phyloP scores from a whole-genome alignment of 345 rosid genomes.

The Eucalyptus sp. region DNA sequence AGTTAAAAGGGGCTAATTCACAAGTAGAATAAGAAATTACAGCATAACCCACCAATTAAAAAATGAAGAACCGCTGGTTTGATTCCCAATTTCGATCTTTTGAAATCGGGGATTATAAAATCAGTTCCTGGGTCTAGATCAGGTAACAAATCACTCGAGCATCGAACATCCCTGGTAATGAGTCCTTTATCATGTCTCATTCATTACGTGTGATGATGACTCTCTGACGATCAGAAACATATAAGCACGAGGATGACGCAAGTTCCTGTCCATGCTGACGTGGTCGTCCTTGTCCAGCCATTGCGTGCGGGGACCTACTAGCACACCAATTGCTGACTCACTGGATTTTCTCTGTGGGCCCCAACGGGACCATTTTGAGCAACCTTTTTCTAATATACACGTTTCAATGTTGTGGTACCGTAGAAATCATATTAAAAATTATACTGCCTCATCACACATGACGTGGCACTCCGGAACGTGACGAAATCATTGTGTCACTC shows the following conservation, averaged over 20 bases:
- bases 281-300: not conserved
- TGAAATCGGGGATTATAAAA: not conserved
- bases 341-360: not conserved
- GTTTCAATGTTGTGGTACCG: not conserved
- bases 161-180: not conserved
- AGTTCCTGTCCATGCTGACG: not conserved
- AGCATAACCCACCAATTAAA: not conserved
- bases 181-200: not conserved
- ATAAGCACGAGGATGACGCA: not conserved
- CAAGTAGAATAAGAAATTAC: not conserved
- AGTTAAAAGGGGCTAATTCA: not conserved
- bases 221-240: not conserved
- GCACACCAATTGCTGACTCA: not conserved
- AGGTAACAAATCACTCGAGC: not conserved
- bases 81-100: not conserved
- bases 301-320: not conserved
- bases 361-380: not conserved
- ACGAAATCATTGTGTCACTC: not conserved
- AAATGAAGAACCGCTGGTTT: not conserved
- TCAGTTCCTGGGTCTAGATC: not conserved
- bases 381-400: not conserved
- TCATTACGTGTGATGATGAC: not conserved
- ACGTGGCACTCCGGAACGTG: not conserved
- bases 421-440: not conserved
- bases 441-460: not conserved